Conservation (phyloP, 331 rosid species). For the Malus hybrid region DNA sequence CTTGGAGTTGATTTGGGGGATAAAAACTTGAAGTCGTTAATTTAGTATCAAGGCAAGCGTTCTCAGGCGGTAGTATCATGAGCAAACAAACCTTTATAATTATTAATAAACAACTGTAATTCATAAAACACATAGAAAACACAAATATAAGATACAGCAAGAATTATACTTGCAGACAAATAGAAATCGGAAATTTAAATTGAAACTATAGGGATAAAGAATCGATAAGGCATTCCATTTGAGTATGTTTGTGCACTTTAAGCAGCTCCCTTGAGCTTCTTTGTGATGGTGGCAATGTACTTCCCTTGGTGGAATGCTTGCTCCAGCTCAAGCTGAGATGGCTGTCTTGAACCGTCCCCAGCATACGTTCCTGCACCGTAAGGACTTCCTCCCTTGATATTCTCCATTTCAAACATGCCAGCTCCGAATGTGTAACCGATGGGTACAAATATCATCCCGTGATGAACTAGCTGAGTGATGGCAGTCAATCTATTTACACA, state of each 20-base stretch:
- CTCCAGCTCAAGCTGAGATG: constrained; percentile 73
- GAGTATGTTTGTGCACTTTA: constrained; percentile 19
- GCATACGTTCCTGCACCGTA: constrained; percentile 97
- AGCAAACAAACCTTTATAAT: constrained; percentile 24
- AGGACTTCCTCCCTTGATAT: constrained; percentile 96
- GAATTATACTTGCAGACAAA: constrained; percentile 34
- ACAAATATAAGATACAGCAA: constrained; percentile 19
- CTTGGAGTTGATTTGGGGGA: too few species aligned
- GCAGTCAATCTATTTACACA: constrained; percentile 67
- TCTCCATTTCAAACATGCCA: constrained; percentile 95
- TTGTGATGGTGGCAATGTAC: constrained; percentile 74
- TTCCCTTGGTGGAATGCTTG: constrained; percentile 98
- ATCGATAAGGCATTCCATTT: constrained; percentile 26
- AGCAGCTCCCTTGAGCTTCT: constrained; percentile 78
- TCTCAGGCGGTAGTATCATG: neutral
- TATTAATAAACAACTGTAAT: constrained; percentile 24
- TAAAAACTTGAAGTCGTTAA: neutral
- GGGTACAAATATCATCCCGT: constrained; percentile 92
- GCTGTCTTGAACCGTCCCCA: constrained; percentile 94
- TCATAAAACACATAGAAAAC: constrained; percentile 41
- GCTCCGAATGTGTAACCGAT: constrained; percentile 92
- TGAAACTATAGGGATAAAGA: constrained; percentile 24
- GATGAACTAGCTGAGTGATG: constrained; percentile 96
- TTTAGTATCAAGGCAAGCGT: neutral
- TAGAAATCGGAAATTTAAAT: constrained; percentile 27